Base-by-base conservation (phyloP, 805 yeast species). In the Starmerella lactis-condensi region DNA sequence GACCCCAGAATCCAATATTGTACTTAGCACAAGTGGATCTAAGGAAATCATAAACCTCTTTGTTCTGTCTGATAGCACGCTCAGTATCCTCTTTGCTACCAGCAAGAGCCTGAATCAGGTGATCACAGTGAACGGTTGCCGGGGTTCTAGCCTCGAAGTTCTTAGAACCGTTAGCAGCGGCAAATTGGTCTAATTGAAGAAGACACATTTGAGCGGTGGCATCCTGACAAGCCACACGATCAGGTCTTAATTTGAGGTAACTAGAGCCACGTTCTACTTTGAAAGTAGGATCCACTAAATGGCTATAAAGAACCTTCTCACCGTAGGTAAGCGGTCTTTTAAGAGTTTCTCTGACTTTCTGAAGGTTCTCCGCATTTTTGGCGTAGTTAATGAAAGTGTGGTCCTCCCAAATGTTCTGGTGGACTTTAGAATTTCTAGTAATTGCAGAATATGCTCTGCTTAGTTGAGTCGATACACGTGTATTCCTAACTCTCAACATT, bases 171-270 rank as follows among this genome's bases (percentile, higher is more conserved):
- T 42, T 37, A 12, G 33, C 45, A 5, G 45, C 45, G 17, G 45
- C 45, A 22, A 41, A 41, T 35, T 41, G 45, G 33, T 42, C 45
- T 15, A 41, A 39, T 64, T 83, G 96, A 52, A 83, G 64, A 46
- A 83, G 69, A 35, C 95, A 94, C 96, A 83, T 83, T 65, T 83
- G 96, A 36, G 95, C 95, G 36, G 94, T 81, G 36, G 96, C 96
- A 65, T 83, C 96, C 65, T 83, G 96, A 76, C 93, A 82, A 30
- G 95, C 95, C 39, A 85, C 95, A 58, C 96, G 72, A 58, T 83
- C 96, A 34, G 96, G 96, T 61, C 92, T 75, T 54, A 85, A 68
- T 62, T 85, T 85, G 58, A 83, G 67, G 62, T 85, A 85, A 30
- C 89, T 75, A 35, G 71, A 68, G 53, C 96, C 95, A 57, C 96